Evolutionary conservation across 345 rosid genomes (phyloP).

Genomic region (Syzygium aromaticum): DNA sequence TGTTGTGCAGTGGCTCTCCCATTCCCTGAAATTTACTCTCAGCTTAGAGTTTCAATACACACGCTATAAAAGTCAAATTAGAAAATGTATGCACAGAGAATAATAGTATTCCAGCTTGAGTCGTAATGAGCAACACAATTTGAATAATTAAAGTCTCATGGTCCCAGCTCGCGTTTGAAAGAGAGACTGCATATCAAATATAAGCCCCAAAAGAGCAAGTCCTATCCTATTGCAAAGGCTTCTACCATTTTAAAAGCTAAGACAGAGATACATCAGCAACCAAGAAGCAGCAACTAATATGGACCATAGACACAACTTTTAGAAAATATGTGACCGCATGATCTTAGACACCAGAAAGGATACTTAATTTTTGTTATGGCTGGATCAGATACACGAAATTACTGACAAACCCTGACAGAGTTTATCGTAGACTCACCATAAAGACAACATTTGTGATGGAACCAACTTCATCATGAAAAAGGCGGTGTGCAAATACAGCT

Average conservation of each 20-base stretch:
- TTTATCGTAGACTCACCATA: slow-evolving; percentile 48
- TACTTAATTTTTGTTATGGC: neutral
- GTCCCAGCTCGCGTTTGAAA: neutral
- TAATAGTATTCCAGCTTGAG: neutral
- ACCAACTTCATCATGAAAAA: slow-evolving; percentile 56
- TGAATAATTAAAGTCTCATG: neutral
- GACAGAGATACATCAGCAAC: neutral
- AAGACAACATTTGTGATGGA: slow-evolving; percentile 80
- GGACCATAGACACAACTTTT: neutral
- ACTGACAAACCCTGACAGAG: neutral
- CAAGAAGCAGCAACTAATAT: neutral
- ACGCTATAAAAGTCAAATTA: neutral
- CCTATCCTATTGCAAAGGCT: neutral
- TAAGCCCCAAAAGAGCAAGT: neutral
- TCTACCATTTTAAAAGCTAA: neutral
- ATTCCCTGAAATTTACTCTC: slow-evolving; percentile 51
- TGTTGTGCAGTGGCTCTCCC: slow-evolving; percentile 95
- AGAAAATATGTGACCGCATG: neutral
- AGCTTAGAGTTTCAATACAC: neutral
- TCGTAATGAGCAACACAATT: neutral
- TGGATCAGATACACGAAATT: neutral
- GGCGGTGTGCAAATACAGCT: slow-evolving; percentile 65
- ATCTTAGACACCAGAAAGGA: neutral
- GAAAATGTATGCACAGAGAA: neutral
- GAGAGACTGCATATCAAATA: neutral